These are phyloP conservation scores for Paramecium sonneborni DNA, from an alignment of 73 alveolate species.

Conservation along the genomic window DNA sequence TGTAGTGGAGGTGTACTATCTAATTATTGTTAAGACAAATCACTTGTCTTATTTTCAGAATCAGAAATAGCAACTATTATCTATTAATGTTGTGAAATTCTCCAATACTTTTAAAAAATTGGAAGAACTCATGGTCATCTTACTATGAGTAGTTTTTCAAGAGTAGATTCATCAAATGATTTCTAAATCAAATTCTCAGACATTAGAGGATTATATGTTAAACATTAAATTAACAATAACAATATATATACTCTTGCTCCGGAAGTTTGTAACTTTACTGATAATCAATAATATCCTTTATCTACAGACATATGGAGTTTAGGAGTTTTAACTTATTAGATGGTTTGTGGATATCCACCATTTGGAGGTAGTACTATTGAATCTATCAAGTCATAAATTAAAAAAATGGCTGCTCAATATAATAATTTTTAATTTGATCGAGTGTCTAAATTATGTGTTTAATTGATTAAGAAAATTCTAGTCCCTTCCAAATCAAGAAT, in stretches of 20 bases:
- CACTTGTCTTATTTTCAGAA: background rate
- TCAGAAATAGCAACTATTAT: background rate
- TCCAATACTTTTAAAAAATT: background rate
- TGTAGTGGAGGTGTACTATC: background rate
- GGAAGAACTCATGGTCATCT: background rate
- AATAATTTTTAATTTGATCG: background rate
- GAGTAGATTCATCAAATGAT: background rate
- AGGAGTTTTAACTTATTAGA: background rate
- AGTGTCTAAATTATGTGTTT: background rate
- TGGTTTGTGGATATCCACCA: slow-evolving; percentile 23
- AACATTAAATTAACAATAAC: background rate
- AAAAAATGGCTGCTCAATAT: slow-evolving; percentile 19
- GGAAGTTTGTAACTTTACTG: background rate
- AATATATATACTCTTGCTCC: background rate
- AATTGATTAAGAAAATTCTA: background rate
- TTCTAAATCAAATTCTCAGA: background rate
- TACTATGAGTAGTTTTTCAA: background rate
- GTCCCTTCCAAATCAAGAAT: background rate
- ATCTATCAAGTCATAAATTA: background rate
- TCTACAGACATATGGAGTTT: background rate
- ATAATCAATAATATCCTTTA: background rate
- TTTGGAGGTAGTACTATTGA: background rate
- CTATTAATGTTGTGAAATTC: background rate
- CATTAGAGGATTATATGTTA: background rate
- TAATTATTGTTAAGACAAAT: background rate